phyloP scores from a whole-genome alignment of 257 asterid species.

The Lycium ferocissimum region DNA sequence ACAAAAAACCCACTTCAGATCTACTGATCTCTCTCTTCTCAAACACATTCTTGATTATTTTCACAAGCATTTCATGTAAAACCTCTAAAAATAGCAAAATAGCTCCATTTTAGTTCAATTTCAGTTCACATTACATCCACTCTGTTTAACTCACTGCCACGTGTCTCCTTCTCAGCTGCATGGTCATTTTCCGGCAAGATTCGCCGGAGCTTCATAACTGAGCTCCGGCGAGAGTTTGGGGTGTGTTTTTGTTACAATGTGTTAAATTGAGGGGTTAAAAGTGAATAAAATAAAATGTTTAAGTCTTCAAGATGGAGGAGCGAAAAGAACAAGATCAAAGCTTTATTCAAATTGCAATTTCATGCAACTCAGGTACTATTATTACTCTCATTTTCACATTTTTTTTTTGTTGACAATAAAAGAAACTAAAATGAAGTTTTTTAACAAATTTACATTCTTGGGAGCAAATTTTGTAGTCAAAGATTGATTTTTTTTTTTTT shows the following conservation, averaged over 20 bases:
- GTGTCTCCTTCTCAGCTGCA: constrained; percentile 35
- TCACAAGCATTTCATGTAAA: constrained; percentile 40
- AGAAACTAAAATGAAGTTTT: no score
- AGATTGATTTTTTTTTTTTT: constrained; percentile 23
- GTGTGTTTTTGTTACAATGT: constrained; percentile 35
- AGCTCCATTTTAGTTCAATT: constrained; percentile 27
- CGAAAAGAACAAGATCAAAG: constrained; percentile 93
- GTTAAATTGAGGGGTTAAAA: constrained; percentile 42
- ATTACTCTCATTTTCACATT: no score
- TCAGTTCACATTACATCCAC: constrained; percentile 50
- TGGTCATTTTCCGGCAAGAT: constrained; percentile 49
- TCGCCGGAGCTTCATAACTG: constrained; percentile 80
- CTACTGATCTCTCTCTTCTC: constrained; percentile 39
- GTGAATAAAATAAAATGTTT: constrained; percentile 60
- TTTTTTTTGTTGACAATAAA: no score
- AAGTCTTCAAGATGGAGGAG: constrained; percentile 90
- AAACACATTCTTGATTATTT: constrained; percentile 38
- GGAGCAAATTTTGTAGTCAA: constrained; percentile 26
- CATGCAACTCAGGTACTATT: constrained; percentile 88
- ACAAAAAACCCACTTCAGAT: constrained; percentile 45
- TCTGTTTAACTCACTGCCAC: constrained; percentile 38
- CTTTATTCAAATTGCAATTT: constrained; percentile 87
- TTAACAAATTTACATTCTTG: constrained; percentile 22
- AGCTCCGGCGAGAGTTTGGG: constrained; percentile 59
- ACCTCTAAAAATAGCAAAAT: constrained; percentile 28